phyloP scores from a whole-genome alignment of 345 rosid species.

The Eucalyptus coolabah region DNA sequence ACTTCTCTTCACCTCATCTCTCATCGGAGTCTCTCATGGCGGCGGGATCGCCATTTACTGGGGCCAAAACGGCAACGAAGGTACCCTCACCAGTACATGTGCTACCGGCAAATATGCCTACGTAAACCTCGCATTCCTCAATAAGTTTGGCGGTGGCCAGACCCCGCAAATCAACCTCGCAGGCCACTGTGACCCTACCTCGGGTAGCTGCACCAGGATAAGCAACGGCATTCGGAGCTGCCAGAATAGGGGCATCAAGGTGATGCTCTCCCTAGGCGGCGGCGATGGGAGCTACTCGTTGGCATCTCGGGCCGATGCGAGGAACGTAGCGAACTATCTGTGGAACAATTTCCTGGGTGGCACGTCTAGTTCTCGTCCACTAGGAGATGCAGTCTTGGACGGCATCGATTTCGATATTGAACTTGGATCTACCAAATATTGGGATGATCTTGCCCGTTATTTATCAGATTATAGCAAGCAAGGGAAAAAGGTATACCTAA shows the following conservation, averaged over 20 bases:
- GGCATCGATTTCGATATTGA: constrained; percentile 52
- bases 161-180: constrained; percentile 40
- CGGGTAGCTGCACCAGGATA: constrained; percentile 12
- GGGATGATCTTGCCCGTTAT: constrained; percentile 26
- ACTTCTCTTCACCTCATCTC: neutral
- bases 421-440: constrained; percentile 20
- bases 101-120: constrained; percentile 23
- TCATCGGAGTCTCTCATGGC: neutral
- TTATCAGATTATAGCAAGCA: constrained; percentile 6
- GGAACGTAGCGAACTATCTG: constrained; percentile 2
- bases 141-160: constrained; percentile 36
- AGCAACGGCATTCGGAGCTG: constrained; percentile 24
- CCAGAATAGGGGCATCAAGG: constrained; percentile 34
- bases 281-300: constrained; percentile 24
- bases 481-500: constrained; percentile 31
- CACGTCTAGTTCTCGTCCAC: constrained; percentile 9
- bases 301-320: constrained; percentile 24
- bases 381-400: constrained; percentile 38
- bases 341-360: constrained; percentile 6
- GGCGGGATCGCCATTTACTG: constrained; percentile 20
- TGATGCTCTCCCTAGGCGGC: constrained; percentile 47
- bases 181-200: constrained; percentile 43
- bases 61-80: constrained; percentile 60
- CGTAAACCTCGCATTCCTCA: constrained; percentile 47
- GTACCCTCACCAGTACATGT: constrained; percentile 35